These are phyloP conservation scores for Penstemon davidsonii DNA, from an alignment of 257 asterid species.

Conservation along the genomic window DNA sequence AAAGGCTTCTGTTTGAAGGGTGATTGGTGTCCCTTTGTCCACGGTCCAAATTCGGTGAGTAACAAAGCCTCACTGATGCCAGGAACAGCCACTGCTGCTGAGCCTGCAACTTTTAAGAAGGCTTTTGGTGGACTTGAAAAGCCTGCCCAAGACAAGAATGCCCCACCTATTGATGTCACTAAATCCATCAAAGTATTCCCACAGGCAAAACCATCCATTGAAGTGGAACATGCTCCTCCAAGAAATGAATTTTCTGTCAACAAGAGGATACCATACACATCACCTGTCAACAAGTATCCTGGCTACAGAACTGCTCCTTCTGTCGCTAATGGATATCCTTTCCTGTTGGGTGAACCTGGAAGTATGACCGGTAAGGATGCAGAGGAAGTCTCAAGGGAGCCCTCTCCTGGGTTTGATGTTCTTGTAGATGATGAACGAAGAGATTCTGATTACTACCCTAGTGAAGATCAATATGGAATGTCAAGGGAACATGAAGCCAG, in stretches of 20 bases:
- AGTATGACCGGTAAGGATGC: slow-evolving; percentile 45
- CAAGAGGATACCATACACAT: slow-evolving; percentile 32
- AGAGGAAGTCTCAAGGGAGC: slow-evolving; percentile 82
- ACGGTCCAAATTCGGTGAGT: slow-evolving; percentile 48
- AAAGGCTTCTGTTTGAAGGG: slow-evolving; percentile 77
- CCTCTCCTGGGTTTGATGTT: slow-evolving; percentile 94
- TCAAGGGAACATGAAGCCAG: slow-evolving; percentile 48
- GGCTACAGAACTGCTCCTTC: slow-evolving; percentile 32
- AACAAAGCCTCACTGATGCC: slow-evolving; percentile 45
- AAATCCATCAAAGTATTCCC: slow-evolving; percentile 37
- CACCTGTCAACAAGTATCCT: slow-evolving; percentile 29
- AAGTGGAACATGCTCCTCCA: slow-evolving; percentile 36
- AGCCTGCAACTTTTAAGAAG: slow-evolving; percentile 35
- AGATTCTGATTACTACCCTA: slow-evolving; percentile 68
- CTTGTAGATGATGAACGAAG: slow-evolving; percentile 79
- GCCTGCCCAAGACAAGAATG: slow-evolving; percentile 42
- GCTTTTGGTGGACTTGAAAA: slow-evolving; percentile 40
- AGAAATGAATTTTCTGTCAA: slow-evolving; percentile 36
- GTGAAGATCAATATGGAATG: slow-evolving; percentile 69
- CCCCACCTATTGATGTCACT: slow-evolving; percentile 32
- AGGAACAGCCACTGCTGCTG: slow-evolving; percentile 38
- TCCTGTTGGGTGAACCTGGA: slow-evolving; percentile 43
- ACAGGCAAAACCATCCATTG: slow-evolving; percentile 33
- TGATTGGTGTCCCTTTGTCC: slow-evolving; percentile 84
- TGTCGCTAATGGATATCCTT: slow-evolving; percentile 38